Percentiles rank a stretch among this genome's conserved stretches.
phyloP scores from a whole-genome alignment of 1,284 basidiomycete species.

The Ceratobasidium sp. region DNA sequence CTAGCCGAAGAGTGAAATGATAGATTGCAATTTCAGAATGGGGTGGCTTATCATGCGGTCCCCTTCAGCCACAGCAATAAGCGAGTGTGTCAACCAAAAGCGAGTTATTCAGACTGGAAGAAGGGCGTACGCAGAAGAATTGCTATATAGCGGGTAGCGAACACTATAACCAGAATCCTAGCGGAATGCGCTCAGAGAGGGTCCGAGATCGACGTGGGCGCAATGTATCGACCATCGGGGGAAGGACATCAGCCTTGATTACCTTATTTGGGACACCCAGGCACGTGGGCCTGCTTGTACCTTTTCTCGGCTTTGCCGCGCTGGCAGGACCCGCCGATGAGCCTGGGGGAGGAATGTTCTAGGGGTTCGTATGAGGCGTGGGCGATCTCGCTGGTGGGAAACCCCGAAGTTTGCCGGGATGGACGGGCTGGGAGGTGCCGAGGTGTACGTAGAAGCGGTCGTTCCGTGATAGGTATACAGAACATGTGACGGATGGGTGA shows the following conservation, averaged over 20 bases:
- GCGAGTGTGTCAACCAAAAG: background rate
- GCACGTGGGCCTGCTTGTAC: conserved; percentile 25
- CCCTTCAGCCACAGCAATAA: conserved; percentile 17
- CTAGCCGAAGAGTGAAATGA: conserved; percentile 28
- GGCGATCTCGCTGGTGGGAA: conserved; percentile 20
- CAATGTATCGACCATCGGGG: conserved; percentile 11
- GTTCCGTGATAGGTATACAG: background rate
- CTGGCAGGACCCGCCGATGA: background rate
- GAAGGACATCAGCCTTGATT: conserved; percentile 1
- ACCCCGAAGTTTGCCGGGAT: conserved; percentile 13
- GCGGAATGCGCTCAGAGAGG: background rate
- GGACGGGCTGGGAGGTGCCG: background rate
- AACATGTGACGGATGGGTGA: background rate
- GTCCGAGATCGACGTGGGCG: conserved; percentile 3
- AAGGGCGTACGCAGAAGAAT: background rate
- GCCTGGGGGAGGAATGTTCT: conserved; percentile 2
- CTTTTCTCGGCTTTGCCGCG: conserved; percentile 19
- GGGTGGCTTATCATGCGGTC: background rate
- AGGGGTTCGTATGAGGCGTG: conserved; percentile 10
- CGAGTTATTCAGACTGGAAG: background rate
- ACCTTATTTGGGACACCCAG: background rate
- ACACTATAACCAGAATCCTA: background rate
- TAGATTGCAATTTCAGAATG: conserved; percentile 15
- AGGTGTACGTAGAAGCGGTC: conserved; percentile 2
- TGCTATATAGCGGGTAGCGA: background rate